Evolutionary conservation across 129 eudicot species (phyloP), one percentile per base, ranked within the genome.

Genomic region (carrot (Daucus carota)): DNA sequence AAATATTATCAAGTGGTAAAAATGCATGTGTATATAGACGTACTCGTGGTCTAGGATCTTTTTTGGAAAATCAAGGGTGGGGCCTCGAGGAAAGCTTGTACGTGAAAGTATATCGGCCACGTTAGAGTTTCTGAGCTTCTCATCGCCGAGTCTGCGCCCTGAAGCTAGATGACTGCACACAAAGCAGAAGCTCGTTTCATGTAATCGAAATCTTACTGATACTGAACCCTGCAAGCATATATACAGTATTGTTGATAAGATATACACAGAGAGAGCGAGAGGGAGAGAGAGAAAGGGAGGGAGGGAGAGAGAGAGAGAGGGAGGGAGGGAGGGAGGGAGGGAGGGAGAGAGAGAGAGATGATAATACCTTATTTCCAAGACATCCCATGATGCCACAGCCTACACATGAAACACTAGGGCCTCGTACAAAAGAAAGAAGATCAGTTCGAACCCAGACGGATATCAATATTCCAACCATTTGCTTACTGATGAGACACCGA

Each of bases 361-460:
- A 0, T 0, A 0, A 13, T 84, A 91, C 97, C 97, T 92, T 92
- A 73, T 92, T 92, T 79, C 96, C 92, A 28, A 92, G 88, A 85
- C 92, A 84, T 42, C 96, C 96, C 90, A 92, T 81, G 87, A 92
- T 77, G 73, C 97, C 97, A 84, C 96, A 89, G 22, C 97, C 96
- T 24, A 92, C 89, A 29, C 96, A 84, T 24, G 97, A 92, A 31
- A 92, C 87, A n/a, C 85, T 83, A 20, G 83, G 81, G 82, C 80
- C 79, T 54, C 79, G 80, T 33, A 92, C 40, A 68, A 80, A 80
- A 1, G 80, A 81, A 45, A 73, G 86, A 74, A 92, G 77, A 86
- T 85, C 88, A 33, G 68, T 74, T n/a, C 92, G 80, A 47, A 83
- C 88, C 97, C 97, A 92, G 74, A 92, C 90, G 6, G 96, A 83